A percentile compares a stretch with the other conserved stretches of the same genome.
These are phyloP conservation scores for Ogataea degrootiae DNA, from an alignment of 805 yeast species.

Conservation along the genomic window DNA sequence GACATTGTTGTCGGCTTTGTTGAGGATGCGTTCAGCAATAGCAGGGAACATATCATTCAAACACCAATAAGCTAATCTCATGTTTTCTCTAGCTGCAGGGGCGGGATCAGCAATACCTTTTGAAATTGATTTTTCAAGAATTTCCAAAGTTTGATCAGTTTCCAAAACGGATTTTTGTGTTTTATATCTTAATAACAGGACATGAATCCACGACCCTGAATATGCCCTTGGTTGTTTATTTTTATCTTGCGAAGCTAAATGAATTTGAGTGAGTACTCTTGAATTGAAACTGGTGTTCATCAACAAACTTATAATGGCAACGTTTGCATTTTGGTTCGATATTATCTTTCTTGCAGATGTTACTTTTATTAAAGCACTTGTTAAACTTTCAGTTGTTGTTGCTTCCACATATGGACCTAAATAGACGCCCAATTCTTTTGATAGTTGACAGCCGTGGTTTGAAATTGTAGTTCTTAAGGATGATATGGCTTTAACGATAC, in stretches of 20 bases:
- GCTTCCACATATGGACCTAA: slow-evolving; percentile 39
- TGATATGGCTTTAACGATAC: slow-evolving; percentile 56
- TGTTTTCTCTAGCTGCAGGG: slow-evolving; percentile 71
- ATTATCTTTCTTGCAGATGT: slow-evolving; percentile 61
- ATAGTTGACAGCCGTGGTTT: slow-evolving; percentile 65
- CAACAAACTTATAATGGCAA: slow-evolving; percentile 51
- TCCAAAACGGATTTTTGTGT: slow-evolving; percentile 28
- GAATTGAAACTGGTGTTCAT: slow-evolving; percentile 49
- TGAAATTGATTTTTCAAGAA: slow-evolving; percentile 44
- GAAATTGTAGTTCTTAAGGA: slow-evolving; percentile 86
- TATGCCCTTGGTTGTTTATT: slow-evolving; percentile 66
- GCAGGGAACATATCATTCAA: slow-evolving; percentile 50
- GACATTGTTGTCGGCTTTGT: slow-evolving; percentile 39
- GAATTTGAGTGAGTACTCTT: slow-evolving; percentile 47
- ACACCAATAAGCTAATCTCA: slow-evolving; percentile 73
- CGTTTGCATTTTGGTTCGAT: slow-evolving; percentile 54
- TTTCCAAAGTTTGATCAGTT: slow-evolving; percentile 33
- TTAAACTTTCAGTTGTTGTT: slow-evolving; percentile 42
- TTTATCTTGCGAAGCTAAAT: slow-evolving; percentile 57
- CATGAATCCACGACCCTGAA: slow-evolving; percentile 65
- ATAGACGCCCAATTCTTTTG: slow-evolving; percentile 58
- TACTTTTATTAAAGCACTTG: slow-evolving; percentile 46
- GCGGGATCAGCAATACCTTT: slow-evolving; percentile 76
- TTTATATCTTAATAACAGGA: slow-evolving; percentile 51
- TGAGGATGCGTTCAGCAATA: slow-evolving; percentile 37